A percentile compares a stretch with the other conserved stretches of the same genome.
phyloP scores from a whole-genome alignment of 495 filamentous ascomycete genomes.

The Echria macrotheca region DNA sequence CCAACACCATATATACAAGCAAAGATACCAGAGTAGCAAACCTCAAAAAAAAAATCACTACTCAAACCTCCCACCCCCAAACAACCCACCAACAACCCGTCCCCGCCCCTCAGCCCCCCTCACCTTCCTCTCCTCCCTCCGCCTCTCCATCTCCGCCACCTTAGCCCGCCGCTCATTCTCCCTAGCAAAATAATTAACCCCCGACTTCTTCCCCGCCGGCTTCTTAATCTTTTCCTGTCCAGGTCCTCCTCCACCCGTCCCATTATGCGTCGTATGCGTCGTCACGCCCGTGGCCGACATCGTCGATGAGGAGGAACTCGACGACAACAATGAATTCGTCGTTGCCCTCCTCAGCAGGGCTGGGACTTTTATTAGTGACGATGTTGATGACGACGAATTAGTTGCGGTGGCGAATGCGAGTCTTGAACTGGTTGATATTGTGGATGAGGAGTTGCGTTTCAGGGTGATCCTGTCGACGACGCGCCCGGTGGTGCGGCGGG shows the following conservation, averaged over 20 bases:
- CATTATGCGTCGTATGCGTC: slow-evolving; percentile 34
- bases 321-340: slow-evolving; percentile 48
- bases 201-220: slow-evolving; percentile 53
- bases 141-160: slow-evolving; percentile 55
- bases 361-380: slow-evolving; percentile 79
- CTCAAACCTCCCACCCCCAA: slow-evolving; percentile 48
- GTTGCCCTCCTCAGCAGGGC: slow-evolving; percentile 74
- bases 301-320: slow-evolving; percentile 22
- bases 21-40: too few relatives aligned
- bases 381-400: slow-evolving; percentile 11
- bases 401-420: slow-evolving; percentile 57
- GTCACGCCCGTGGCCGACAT: slow-evolving; percentile 27
- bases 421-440: slow-evolving; percentile 37
- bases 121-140: slow-evolving; percentile 61
- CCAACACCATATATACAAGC: too few relatives aligned
- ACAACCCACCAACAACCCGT: slow-evolving; percentile 45
- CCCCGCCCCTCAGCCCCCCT: slow-evolving; percentile 53
- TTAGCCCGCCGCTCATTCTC: slow-evolving; percentile 59
- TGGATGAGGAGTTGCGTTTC: slow-evolving; percentile 53
- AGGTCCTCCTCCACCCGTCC: slow-evolving; percentile 33
- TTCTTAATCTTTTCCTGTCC: slow-evolving; percentile 57
- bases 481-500: slow-evolving; percentile 32
- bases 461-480: slow-evolving; percentile 74
- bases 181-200: slow-evolving; percentile 75
- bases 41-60: slow-evolving; percentile 12